phyloP scores from a whole-genome alignment of 768 basidiomycete genomes.

The Candolleomyces eurysporus region DNA sequence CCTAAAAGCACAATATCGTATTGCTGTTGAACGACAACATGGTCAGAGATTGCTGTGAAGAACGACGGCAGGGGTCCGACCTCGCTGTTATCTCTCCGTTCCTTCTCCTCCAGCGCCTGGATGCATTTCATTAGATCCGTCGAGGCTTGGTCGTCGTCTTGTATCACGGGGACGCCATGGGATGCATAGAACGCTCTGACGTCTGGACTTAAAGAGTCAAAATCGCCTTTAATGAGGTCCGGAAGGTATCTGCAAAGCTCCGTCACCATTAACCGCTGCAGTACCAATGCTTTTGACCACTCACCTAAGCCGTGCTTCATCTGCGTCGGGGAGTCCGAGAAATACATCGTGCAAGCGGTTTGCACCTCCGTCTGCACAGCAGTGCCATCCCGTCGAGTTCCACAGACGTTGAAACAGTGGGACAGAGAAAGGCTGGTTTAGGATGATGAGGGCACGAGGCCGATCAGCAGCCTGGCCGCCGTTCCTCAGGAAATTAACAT shows the following conservation, averaged over 20 bases:
- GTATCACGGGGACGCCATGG: slow-evolving; percentile 60
- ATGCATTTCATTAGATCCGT: slow-evolving; percentile 98
- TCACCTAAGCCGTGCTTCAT: slow-evolving; percentile 18
- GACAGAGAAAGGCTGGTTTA: slow-evolving; percentile 84
- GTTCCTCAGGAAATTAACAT: slow-evolving; percentile 37
- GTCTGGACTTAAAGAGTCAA: slow-evolving; percentile 82
- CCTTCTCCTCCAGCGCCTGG: slow-evolving; percentile 54
- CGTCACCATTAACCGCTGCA: background rate
- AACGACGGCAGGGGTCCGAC: slow-evolving; percentile 25
- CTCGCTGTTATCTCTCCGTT: slow-evolving; percentile 37
- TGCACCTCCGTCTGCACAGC: slow-evolving; percentile 87
- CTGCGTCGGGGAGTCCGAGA: slow-evolving; percentile 6
- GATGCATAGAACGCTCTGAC: slow-evolving; percentile 67
- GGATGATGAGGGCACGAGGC: slow-evolving; percentile 68
- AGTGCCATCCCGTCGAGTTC: slow-evolving; percentile 46
- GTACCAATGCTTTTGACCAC: background rate
- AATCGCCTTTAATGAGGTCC: slow-evolving; percentile 88
- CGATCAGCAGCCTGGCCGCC: slow-evolving; percentile 1
- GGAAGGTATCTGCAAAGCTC: slow-evolving; percentile 64
- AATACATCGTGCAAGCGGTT: slow-evolving; percentile 73
- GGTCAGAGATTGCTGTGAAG: slow-evolving; percentile 21
- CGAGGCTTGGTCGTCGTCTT: slow-evolving; percentile 75
- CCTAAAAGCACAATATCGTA: slow-evolving; percentile 80
- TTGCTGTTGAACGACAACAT: slow-evolving; percentile 26
- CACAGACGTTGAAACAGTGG: slow-evolving; percentile 64